phyloP scores from a whole-genome alignment of 2,329 filamentous ascomycete species.

The Pseudocercospora vitis region DNA sequence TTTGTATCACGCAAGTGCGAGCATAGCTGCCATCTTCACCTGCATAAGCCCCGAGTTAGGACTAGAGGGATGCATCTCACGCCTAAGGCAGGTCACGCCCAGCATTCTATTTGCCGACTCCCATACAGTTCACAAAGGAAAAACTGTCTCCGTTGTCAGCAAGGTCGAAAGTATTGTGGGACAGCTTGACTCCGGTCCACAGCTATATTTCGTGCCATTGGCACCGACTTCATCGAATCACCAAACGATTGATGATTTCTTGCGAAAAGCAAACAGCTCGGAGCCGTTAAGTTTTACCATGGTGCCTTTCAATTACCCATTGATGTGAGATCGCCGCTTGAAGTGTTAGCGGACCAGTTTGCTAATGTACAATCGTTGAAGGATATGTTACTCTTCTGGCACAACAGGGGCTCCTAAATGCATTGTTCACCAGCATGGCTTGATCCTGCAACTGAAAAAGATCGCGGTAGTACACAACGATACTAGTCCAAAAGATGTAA shows the following conservation, averaged over 20 bases:
- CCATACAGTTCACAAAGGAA: slow-evolving; percentile 44
- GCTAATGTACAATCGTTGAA: neutral
- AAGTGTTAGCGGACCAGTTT: neutral
- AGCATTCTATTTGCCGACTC: slow-evolving; percentile 45
- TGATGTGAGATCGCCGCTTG: slow-evolving; percentile 31
- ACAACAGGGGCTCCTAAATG: slow-evolving; percentile 49
- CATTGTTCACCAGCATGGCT: slow-evolving; percentile 46
- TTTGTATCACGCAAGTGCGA: slow-evolving; percentile 43
- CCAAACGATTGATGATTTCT: slow-evolving; percentile 36
- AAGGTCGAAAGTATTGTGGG: slow-evolving; percentile 39
- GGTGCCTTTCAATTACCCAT: slow-evolving; percentile 44
- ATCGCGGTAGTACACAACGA: slow-evolving; percentile 48
- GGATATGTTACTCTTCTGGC: slow-evolving; percentile 46
- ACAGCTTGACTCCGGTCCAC: slow-evolving; percentile 32
- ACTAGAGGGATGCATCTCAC: slow-evolving; percentile 38
- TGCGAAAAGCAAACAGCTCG: slow-evolving; percentile 32
- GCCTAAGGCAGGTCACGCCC: slow-evolving; percentile 44
- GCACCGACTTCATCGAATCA: slow-evolving; percentile 27
- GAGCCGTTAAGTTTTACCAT: slow-evolving; percentile 41
- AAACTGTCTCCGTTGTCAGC: slow-evolving; percentile 34
- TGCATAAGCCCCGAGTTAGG: slow-evolving; percentile 49
- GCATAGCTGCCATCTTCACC: slow-evolving; percentile 48
- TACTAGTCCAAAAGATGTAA: slow-evolving; percentile 41
- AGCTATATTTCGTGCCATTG: slow-evolving; percentile 34
- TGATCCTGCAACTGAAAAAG: slow-evolving; percentile 48